phyloP scores from a whole-genome alignment of 2,329 filamentous ascomycete species.

The Sporothrix variecibatus region DNA sequence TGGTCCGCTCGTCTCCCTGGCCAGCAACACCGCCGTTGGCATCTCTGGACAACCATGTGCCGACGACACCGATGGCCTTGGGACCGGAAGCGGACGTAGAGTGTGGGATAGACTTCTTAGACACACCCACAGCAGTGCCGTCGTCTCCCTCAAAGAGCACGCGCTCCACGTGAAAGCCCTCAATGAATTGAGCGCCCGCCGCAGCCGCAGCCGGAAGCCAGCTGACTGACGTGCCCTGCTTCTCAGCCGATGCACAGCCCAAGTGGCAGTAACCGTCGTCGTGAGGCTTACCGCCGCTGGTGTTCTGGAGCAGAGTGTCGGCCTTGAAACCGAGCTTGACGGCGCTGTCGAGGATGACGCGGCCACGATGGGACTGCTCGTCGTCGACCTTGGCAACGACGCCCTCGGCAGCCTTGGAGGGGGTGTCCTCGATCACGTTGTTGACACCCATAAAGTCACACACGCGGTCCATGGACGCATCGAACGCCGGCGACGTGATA shows the following conservation, averaged over 20 bases:
- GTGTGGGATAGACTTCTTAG: constrained; percentile 13
- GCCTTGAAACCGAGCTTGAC: constrained; percentile 72
- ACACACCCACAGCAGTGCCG: constrained; percentile 33
- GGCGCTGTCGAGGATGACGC: constrained; percentile 72
- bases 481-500: constrained; percentile 73
- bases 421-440: constrained; percentile 58
- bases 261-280: constrained; percentile 68
- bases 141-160: constrained; percentile 65
- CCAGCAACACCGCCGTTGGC: constrained; percentile 59
- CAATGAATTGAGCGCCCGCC: constrained; percentile 77
- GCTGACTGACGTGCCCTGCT: constrained; percentile 74
- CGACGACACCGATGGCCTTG: constrained; percentile 67
- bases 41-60: constrained; percentile 74
- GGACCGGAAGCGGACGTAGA: not conserved
- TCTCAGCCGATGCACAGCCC: constrained; percentile 67
- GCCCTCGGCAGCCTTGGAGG: not conserved
- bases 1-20: constrained; percentile 46
- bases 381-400: constrained; percentile 1
- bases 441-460: constrained; percentile 77
- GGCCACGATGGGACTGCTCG: constrained; percentile 72
- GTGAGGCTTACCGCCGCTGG: constrained; percentile 66
- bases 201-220: constrained; percentile 79
- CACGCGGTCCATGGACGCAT: constrained; percentile 77
- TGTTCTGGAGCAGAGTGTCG: constrained; percentile 75
- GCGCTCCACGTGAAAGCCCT: constrained; percentile 73